These are phyloP conservation scores for Dothidotthia symphoricarpi DNA, from an alignment of 2,329 filamentous ascomycete genomes.

Conservation along the genomic window DNA sequence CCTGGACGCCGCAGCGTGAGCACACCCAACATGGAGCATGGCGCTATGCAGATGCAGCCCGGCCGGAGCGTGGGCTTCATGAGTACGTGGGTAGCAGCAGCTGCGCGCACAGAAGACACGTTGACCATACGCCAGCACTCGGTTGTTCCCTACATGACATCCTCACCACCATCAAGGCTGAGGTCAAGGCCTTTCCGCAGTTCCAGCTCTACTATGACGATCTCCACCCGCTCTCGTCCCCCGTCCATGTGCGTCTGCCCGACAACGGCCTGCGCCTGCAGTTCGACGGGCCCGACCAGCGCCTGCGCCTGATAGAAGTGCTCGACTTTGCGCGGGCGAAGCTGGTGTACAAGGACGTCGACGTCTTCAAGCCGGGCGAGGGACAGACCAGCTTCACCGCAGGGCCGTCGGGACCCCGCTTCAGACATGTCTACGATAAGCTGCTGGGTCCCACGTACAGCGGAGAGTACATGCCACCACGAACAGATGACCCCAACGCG, in stretches of 20 bases:
- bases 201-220: constrained; percentile 80
- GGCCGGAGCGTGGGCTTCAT: constrained; percentile 42
- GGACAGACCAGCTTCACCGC: constrained; percentile 23
- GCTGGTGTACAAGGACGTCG: constrained; percentile 77
- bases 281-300: constrained; percentile 91
- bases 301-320: constrained; percentile 86
- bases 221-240: constrained; percentile 69
- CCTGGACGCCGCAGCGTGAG: no score
- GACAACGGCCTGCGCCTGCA: constrained; percentile 84
- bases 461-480: constrained; percentile 80
- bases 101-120: background rate
- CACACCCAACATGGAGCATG: constrained; percentile 30
- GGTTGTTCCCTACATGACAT: constrained; percentile 90
- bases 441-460: constrained; percentile 92
- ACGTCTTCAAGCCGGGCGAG: constrained; percentile 66
- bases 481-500: constrained; percentile 50
- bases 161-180: constrained; percentile 81
- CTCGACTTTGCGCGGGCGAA: constrained; percentile 83
- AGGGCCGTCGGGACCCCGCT: constrained; percentile 64
- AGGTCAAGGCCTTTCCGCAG: constrained; percentile 76
- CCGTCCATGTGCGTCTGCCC: constrained; percentile 73
- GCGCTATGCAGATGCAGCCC: constrained; percentile 30
- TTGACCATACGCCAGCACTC: constrained; percentile 59
- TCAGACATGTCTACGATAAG: constrained; percentile 86
- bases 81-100: constrained; percentile 24